These are phyloP conservation scores for Venturiaceae sp. DNA, from an alignment of 2,329 filamentous ascomycete genomes.

Conservation along the genomic window DNA sequence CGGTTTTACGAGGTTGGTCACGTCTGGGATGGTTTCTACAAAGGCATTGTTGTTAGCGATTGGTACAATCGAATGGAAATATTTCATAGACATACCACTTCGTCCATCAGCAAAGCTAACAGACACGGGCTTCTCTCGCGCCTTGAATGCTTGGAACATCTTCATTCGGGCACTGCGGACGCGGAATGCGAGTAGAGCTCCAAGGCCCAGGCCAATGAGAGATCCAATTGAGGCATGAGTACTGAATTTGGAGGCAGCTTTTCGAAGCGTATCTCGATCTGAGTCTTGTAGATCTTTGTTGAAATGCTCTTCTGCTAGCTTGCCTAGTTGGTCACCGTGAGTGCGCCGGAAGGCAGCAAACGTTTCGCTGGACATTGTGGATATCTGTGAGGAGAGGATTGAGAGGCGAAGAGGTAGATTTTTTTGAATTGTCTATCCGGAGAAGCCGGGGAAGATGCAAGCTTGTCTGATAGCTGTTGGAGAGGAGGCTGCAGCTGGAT, in stretches of 20 bases:
- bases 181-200: slow-evolving; percentile 47
- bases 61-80: no score
- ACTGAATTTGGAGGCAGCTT: slow-evolving; percentile 45
- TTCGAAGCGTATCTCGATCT: slow-evolving; percentile 49
- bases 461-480: no score
- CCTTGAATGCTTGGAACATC: slow-evolving; percentile 54
- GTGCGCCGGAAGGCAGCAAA: slow-evolving; percentile 37
- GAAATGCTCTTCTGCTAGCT: slow-evolving; percentile 48
- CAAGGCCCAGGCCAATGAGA: slow-evolving; percentile 49
- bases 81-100: slow-evolving; percentile 30
- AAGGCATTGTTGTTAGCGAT: not conserved
- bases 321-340: slow-evolving; percentile 39
- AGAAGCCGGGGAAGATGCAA: no score
- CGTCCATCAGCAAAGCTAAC: slow-evolving; percentile 53
- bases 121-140: slow-evolving; percentile 51
- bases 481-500: no score
- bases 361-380: slow-evolving; percentile 32
- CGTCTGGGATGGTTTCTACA: slow-evolving; percentile 50
- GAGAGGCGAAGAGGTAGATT: no score
- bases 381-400: not conserved
- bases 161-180: slow-evolving; percentile 44
- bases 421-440: no score
- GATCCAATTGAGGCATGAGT: slow-evolving; percentile 50
- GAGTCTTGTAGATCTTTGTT: slow-evolving; percentile 47
- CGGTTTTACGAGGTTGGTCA: slow-evolving; percentile 48